Evolutionary conservation across 2,329 filamentous ascomycete species (phyloP), one percentile per base, ranked within the genome.

Genomic region (Diplodia corticola): DNA sequence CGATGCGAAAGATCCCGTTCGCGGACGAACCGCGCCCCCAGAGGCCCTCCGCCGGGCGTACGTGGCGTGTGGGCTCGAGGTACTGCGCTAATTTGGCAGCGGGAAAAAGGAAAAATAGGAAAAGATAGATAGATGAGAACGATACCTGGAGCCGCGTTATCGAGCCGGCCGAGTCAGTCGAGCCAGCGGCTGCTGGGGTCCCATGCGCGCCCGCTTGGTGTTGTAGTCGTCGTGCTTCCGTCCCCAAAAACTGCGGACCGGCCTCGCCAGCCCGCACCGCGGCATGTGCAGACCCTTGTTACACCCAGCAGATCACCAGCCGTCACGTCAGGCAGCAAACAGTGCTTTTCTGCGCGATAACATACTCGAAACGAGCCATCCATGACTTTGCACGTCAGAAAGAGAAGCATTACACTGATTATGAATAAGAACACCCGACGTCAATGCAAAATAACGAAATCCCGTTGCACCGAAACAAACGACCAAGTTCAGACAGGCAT

Each of bases 301-400:
- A 59, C 54, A 59, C 55, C 30, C 55, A 59, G 20, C 20, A 17
- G 33, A 57, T 57, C 54, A 57, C 20, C 54, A 57, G 22, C 33
- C 22, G 33, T 63, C 44, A 49, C 46, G 63, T 55, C 63, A 64
- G 60, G 60, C 30, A 44, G 60, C 37, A 33, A 53, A 26, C 26
- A 30, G 30, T 63, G 60, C 60, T 63, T 63, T 63, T 63, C 60
- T 44, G 48, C 60, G 57, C 22, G 48, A 20, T 53, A 44, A 44
- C 48, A 63, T 53, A 63, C 48, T 53, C 60, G 49, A 63, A 63
- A 63, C 60, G 17, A 63, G 22, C 46, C 24, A 33, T 13, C 55
- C 55, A 48, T 49, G 33, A 44, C 26, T 60, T 22, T 60, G 17
- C 35, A 49, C 26, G 20, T 30, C 26, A 26, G 24, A 37, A 35